Conservation (phyloP, 306 rosid species). For the Calophaca sinica region DNA sequence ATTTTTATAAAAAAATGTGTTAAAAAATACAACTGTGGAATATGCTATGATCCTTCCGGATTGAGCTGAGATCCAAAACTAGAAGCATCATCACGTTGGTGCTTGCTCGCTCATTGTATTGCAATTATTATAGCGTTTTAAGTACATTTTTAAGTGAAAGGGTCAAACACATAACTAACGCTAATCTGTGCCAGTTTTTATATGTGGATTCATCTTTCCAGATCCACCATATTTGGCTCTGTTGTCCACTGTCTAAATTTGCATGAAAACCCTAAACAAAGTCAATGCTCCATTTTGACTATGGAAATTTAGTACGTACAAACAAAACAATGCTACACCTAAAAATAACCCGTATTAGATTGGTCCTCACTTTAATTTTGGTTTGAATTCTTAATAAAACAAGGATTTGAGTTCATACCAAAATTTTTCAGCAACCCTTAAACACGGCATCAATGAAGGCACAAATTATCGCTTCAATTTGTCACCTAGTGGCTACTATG, state of each 20-base stretch:
- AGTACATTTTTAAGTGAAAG: constrained; percentile 1
- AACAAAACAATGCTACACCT: background rate
- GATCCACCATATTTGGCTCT: constrained; percentile 49
- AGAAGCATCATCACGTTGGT: constrained; percentile 42
- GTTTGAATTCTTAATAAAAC: constrained; percentile 19
- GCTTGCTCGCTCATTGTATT: background rate
- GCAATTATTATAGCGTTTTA: constrained; percentile 28
- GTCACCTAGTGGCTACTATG: background rate
- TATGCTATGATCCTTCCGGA: constrained; percentile 32
- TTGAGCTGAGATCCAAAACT: constrained; percentile 28
- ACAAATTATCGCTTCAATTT: constrained; percentile 22
- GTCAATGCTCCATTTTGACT: constrained; percentile 41
- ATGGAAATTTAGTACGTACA: background rate
- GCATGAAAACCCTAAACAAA: constrained; percentile 39
- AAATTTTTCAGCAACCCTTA: constrained; percentile 33
- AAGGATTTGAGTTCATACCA: constrained; percentile 8
- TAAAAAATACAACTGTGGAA: constrained; percentile 17
- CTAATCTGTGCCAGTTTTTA: background rate
- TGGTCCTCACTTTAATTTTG: too few species aligned
- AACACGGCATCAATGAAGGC: constrained; percentile 51
- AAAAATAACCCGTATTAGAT: too few species aligned
- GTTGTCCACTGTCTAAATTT: constrained; percentile 29
- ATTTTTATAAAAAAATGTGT: background rate
- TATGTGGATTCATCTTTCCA: background rate
- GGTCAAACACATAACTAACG: constrained; percentile 27